Conservation (phyloP, 305 asterid genomes). For the Monarda citriodora region DNA sequence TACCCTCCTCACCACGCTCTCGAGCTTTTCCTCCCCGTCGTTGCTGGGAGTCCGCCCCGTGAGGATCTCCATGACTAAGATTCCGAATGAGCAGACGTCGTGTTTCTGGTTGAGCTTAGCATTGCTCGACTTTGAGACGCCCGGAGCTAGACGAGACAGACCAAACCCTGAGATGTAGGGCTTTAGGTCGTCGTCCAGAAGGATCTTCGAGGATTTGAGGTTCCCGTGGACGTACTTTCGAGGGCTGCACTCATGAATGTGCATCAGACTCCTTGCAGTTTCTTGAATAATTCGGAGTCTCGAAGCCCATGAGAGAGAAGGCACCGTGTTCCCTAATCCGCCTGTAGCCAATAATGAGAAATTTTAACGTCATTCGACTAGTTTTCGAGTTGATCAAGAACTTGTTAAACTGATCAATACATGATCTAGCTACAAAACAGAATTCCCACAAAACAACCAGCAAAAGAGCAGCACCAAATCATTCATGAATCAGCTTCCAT, state of each 20-base stretch:
- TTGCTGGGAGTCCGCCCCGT: constrained; percentile 63
- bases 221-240: constrained; percentile 73
- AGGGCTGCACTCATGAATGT: constrained; percentile 92
- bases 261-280: constrained; percentile 58
- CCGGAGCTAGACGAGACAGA: constrained; percentile 64
- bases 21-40: constrained; percentile 63
- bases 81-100: constrained; percentile 85
- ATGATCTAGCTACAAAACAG: background rate
- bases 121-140: constrained; percentile 38
- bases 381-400: background rate
- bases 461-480: background rate
- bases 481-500: background rate
- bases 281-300: constrained; percentile 76
- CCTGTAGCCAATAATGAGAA: constrained; percentile 34
- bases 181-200: constrained; percentile 76
- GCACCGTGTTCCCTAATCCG: constrained; percentile 53
- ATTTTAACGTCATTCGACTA: background rate
- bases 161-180: constrained; percentile 89
- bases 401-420: background rate
- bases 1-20: constrained; percentile 64
- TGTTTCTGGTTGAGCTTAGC: constrained; percentile 68
- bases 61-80: constrained; percentile 76
- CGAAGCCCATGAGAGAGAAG: constrained; percentile 70
- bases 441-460: background rate
- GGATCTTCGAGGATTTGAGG: constrained; percentile 82